Evolutionary conservation across 805 yeast species (phyloP).

Genomic region (Yamadazyma philogaea): DNA sequence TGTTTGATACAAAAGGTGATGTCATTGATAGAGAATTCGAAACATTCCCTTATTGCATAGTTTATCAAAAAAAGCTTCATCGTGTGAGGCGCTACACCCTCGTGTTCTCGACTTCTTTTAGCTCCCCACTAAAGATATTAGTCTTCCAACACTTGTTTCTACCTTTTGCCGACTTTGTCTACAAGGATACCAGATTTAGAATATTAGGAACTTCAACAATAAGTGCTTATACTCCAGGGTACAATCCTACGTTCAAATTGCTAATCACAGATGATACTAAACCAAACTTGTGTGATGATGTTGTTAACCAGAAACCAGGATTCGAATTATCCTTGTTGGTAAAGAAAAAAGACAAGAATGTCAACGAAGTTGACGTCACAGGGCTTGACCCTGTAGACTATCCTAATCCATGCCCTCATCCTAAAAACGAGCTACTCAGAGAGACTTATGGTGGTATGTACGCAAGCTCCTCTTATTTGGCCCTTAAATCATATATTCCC

Average conservation of each 20-base stretch:
- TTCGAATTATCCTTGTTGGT: constrained; percentile 17
- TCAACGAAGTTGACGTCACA: constrained; percentile 3
- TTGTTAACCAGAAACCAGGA: constrained; percentile 29
- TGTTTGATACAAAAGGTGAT: constrained; percentile 16
- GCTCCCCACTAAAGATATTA: constrained; percentile 22
- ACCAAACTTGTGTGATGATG: constrained; percentile 34
- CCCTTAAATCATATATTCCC: constrained; percentile 21
- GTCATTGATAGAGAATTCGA: constrained; percentile 24
- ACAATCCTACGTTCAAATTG: constrained; percentile 33
- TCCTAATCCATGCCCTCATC: constrained; percentile 33
- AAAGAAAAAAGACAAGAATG: constrained; percentile 8
- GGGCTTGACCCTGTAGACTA: constrained; percentile 13
- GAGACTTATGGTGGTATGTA: constrained; percentile 13
- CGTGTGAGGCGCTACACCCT: constrained; percentile 27
- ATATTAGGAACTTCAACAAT: constrained; percentile 35
- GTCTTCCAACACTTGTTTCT: constrained; percentile 34
- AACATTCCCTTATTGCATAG: constrained; percentile 33
- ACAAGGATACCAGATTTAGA: constrained; percentile 36
- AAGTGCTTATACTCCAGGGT: constrained; percentile 25
- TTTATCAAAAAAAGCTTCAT: constrained; percentile 26
- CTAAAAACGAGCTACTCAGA: constrained; percentile 21
- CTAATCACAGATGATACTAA: constrained; percentile 31
- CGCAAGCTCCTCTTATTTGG: constrained; percentile 8
- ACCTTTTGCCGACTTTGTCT: constrained; percentile 40
- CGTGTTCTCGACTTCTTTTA: constrained; percentile 22